Evolutionary conservation across 371 early-diverging fungal species (phyloP), one percentile per base, ranked within the genome.

Genomic region (Chytridiales sp.): DNA sequence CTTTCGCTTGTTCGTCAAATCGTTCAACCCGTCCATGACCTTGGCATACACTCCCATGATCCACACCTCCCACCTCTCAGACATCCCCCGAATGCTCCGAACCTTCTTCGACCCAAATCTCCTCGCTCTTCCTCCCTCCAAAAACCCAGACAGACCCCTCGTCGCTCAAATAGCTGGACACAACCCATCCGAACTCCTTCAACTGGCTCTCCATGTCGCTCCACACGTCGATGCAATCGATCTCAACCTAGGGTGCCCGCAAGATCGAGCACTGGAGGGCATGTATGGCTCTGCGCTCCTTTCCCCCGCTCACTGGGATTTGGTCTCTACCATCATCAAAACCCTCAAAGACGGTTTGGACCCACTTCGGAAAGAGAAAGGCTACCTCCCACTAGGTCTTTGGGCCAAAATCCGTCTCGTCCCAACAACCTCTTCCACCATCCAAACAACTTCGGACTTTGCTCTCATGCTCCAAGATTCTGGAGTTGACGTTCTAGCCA

Each of bases 371-470:
- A n/a, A 8, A 4, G 13, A 34, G 17, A 22, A 15, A n/a, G 24
- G 15, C 21, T 26, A 52, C 19, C 1, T 44, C 15, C 8, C 6
- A n/a, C 39, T 59, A 2, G 49, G 49, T n/a, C 24, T 59, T 1
- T 59, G 49, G 59, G 47, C 49, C 41, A 59, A 59, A 29, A 38
- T 59, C 29, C 59, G 59, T 6, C 50, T 47, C 29, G 50, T 59
- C 11, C 38, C 11, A 17, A 27, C 38, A 9, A 31, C 32, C 11
- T 17, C 9, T 15, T 15, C 24, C 31, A 30, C 27, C 31, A 32
- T 35, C n/a, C 24, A n/a, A 27, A 13, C 24, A 3, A 49, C 59
- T 9, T 19, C 11, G 21, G 27, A 32, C 19, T 48, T 47, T 15
- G 40, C 59, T 3, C 21, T 3, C 27, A 17, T 49, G 29, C 24